phyloP scores from a whole-genome alignment of 106 monocot species.

The Dioscorea dumetorum region DNA sequence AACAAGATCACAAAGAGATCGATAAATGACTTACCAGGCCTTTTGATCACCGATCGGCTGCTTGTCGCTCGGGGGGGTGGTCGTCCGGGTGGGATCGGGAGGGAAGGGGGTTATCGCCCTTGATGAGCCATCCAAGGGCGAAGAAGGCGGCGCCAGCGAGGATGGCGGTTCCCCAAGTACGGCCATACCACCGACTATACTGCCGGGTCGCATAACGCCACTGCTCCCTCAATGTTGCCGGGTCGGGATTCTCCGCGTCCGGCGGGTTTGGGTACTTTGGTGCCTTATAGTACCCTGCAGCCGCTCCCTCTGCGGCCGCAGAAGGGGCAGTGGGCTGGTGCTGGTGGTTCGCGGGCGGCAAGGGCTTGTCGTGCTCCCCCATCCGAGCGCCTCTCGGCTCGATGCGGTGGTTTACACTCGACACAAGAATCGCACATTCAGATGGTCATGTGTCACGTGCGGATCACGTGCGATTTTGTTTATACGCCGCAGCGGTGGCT shows the following conservation, averaged over 20 bases:
- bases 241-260: constrained; percentile 68
- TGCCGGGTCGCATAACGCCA: constrained; percentile 83
- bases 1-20: no score
- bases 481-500: no score
- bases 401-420: no score
- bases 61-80: neutral
- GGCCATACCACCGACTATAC: constrained; percentile 89
- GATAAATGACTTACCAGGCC: no score
- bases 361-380: constrained; percentile 2
- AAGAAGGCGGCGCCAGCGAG: constrained; percentile 85
- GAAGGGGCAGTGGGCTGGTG: neutral
- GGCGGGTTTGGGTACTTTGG: constrained; percentile 68
- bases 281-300: neutral
- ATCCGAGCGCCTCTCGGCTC: neutral
- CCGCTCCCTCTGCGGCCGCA: neutral
- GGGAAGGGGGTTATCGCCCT: constrained; percentile 84
- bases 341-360: neutral
- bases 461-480: no score
- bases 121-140: constrained; percentile 92
- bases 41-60: no score
- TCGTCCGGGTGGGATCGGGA: constrained; percentile 25
- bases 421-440: no score
- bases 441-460: no score
- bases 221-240: constrained; percentile 80
- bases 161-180: constrained; percentile 96